phyloP scores from a whole-genome alignment of 176 grass and related monocot species.

The Thinopyrum elongatum region DNA sequence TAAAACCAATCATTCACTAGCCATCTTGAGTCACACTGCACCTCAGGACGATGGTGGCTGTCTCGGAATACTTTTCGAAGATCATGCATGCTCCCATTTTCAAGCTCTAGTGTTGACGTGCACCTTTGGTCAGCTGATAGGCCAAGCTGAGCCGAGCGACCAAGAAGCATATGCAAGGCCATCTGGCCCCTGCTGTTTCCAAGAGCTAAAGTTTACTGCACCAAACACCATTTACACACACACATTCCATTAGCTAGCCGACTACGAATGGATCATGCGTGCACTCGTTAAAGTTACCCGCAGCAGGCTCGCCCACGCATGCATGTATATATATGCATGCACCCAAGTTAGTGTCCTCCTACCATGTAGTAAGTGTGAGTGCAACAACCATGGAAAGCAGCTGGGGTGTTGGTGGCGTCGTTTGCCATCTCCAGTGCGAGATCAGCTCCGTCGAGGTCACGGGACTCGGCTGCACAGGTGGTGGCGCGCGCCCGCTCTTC shows the following conservation, averaged over 20 bases:
- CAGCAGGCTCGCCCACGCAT: background rate
- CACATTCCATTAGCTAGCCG: background rate
- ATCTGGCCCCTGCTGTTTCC: conserved; percentile 12
- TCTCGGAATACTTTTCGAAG: background rate
- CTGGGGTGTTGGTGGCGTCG: background rate
- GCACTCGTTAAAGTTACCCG: conserved; percentile 20
- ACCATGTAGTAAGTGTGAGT: background rate
- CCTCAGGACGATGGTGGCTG: background rate
- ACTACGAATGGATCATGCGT: background rate
- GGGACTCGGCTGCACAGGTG: background rate
- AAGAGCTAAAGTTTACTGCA: conserved; percentile 43
- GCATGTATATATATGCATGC: conserved; percentile 2
- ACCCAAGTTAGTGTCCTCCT: background rate
- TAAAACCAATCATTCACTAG: background rate
- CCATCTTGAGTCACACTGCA: background rate
- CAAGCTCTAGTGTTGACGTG: background rate
- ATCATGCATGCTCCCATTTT: background rate
- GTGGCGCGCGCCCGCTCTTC: conserved; percentile 15
- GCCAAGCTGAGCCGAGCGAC: conserved; percentile 11
- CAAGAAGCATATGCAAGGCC: background rate
- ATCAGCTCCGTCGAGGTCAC: conserved; percentile 32
- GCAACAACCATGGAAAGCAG: conserved; percentile 11
- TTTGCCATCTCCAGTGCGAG: conserved; percentile 29
- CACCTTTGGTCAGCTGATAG: conserved; percentile 36
- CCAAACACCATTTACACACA: background rate